Conservation (phyloP, 2,329 filamentous ascomycete species). For the Fonsecaea pedrosoi region DNA sequence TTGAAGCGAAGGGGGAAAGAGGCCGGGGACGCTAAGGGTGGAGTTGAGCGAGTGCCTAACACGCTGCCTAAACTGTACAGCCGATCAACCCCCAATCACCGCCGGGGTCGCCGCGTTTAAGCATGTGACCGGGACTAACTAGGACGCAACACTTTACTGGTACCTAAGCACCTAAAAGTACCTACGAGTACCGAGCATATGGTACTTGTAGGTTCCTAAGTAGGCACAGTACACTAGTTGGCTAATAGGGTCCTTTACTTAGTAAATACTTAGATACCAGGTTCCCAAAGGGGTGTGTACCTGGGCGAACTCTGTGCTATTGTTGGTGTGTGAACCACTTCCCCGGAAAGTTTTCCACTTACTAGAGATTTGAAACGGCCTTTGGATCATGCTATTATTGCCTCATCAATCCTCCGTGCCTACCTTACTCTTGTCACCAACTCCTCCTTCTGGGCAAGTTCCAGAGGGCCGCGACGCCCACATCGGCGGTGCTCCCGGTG, state of each 20-base stretch:
- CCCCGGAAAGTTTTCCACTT: constrained; percentile 18
- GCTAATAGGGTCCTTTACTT: neutral
- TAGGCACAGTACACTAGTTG: neutral
- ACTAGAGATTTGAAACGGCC: neutral
- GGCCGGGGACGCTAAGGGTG: neutral
- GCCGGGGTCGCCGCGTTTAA: neutral
- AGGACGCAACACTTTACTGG: neutral
- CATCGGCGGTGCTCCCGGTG: neutral
- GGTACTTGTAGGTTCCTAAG: neutral
- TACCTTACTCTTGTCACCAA: neutral
- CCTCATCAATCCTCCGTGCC: neutral
- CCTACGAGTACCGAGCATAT: too few relatives aligned
- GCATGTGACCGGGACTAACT: neutral
- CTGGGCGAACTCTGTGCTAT: neutral
- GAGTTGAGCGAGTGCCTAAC: neutral
- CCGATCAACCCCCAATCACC: neutral
- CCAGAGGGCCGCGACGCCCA: too few relatives aligned
- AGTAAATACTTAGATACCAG: too few relatives aligned
- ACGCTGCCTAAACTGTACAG: neutral
- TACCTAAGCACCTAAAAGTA: too few relatives aligned
- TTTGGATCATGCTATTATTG: neutral
- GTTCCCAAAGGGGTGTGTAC: too few relatives aligned
- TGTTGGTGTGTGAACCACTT: constrained; percentile 12
- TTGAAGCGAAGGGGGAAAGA: neutral
- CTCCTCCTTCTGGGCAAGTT: neutral